Evolutionary conservation across 805 yeast species (phyloP), one percentile per base, ranked within the genome.

Genomic region (Metschnikowia continentalis): DNA sequence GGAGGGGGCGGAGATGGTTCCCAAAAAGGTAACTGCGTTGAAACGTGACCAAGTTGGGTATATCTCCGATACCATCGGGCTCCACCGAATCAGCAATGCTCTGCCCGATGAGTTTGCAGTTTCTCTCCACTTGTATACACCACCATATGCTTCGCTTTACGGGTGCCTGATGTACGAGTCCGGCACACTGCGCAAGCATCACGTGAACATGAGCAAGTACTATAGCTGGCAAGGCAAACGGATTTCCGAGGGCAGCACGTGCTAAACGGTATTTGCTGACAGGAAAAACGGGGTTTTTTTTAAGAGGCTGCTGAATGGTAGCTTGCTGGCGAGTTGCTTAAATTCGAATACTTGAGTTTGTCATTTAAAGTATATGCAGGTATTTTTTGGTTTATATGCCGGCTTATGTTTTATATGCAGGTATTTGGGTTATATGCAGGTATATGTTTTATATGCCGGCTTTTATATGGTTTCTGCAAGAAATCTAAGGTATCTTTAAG

Each of bases 41-140:
- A 32, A 60, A 26, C 54, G 68, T 35, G 71, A 80, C 61, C 72
- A 76, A 39, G 88, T 83, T 15, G 80, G 86, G 2, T 84, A 85
- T 67, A 86, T 86, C 61, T 69, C 80, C 40, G 91, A 86, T 64
- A 65, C 69, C 32, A 75, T 86, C 43, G 92, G 91, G 0, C 70
- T 83, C 50, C 92, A 86, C 67, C 71, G 78, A 55, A 83, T 86
- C 62, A 66, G 72, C 39, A 86, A 86, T 62, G 76, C 75, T 6
- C 57, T 55, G 36, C 43, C 69, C 0, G 61, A 68, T 19, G 72
- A 71, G 36, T 65, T 70, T 20, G 81, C 88, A 11, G 80, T 86
- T 14, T 79, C 87, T 39, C 73, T 86, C 63, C 91, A 86, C 65
- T 73, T 86, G 48, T 86, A 86, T 68, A 84, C 90, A 6, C 90